These are phyloP conservation scores for Tulasnella calospora DNA, from an alignment of 768 basidiomycete genomes.

Conservation along the genomic window DNA sequence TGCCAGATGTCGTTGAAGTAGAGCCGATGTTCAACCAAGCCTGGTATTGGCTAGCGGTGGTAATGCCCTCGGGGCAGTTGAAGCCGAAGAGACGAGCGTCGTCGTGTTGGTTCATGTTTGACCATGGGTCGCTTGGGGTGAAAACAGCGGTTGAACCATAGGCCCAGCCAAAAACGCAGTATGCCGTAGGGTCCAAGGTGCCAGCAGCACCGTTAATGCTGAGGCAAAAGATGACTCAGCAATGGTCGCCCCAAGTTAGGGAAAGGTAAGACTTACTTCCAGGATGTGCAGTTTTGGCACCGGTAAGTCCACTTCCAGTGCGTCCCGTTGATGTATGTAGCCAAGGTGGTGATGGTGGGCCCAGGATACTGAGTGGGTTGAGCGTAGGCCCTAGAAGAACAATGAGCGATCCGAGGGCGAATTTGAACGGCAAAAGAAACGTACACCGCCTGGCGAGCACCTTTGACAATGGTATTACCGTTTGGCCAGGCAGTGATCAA, in stretches of 20 bases:
- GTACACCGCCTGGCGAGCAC: slow-evolving; percentile 52
- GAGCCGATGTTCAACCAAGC: slow-evolving; percentile 38
- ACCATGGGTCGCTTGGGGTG: slow-evolving; percentile 46
- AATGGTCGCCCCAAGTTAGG: not conserved
- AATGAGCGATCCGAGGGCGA: not conserved
- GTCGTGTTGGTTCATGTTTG: slow-evolving; percentile 51
- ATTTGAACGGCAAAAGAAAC: slow-evolving; percentile 32
- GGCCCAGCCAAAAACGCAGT: slow-evolving; percentile 21
- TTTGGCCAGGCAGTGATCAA: slow-evolving; percentile 61
- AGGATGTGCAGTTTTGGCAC: slow-evolving; percentile 56
- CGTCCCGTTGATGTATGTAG: slow-evolving; percentile 42
- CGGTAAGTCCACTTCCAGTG: slow-evolving; percentile 67
- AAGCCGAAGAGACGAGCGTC: slow-evolving; percentile 39
- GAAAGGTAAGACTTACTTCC: slow-evolving; percentile 18
- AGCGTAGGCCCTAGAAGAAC: slow-evolving; percentile 44
- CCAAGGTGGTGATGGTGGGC: slow-evolving; percentile 51
- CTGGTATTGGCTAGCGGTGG: slow-evolving; percentile 27
- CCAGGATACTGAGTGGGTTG: slow-evolving; percentile 49
- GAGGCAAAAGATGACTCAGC: not conserved
- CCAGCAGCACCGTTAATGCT: slow-evolving; percentile 21
- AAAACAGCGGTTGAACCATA: slow-evolving; percentile 35
- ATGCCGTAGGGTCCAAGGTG: not conserved
- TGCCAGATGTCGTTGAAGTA: slow-evolving; percentile 38
- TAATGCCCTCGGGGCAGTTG: not conserved
- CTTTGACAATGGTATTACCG: slow-evolving; percentile 46